phyloP scores from a whole-genome alignment of 371 early-diverging fungal genomes.

The Batkoa obscura region DNA sequence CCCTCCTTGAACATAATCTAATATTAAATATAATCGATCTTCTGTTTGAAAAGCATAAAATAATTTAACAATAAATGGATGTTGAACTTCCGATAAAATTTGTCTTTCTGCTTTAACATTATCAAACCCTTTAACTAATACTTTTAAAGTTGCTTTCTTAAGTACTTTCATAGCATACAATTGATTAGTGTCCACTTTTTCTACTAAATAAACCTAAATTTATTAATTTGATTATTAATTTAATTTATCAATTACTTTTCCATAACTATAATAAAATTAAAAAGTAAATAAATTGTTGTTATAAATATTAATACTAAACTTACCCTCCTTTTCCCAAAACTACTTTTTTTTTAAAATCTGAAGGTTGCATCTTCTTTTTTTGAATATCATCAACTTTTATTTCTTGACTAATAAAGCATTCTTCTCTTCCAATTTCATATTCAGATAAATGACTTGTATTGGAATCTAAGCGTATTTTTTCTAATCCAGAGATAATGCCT shows the following conservation, averaged over 20 bases:
- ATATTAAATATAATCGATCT: constrained; percentile 68
- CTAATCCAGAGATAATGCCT: too few relatives aligned
- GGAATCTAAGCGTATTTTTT: too few relatives aligned
- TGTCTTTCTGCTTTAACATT: constrained; percentile 54
- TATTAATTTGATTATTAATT: not conserved
- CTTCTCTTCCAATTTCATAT: too few relatives aligned
- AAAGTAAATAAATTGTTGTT: not conserved
- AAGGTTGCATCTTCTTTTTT: not conserved
- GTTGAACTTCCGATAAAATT: constrained; percentile 44
- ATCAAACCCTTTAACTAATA: constrained; percentile 46
- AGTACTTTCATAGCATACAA: constrained; percentile 88
- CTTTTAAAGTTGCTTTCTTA: constrained; percentile 60
- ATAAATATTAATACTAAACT: not conserved
- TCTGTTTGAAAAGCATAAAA: constrained; percentile 87
- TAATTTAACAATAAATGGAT: constrained; percentile 88
- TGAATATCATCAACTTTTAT: too few relatives aligned
- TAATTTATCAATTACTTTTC: not conserved
- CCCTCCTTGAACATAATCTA: constrained; percentile 98
- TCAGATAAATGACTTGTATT: too few relatives aligned
- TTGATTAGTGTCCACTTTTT: constrained; percentile 30
- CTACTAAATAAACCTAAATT: constrained; percentile 51
- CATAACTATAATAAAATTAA: not conserved
- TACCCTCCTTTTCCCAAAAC: constrained; percentile 2
- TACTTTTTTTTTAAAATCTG: not conserved
- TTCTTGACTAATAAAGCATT: too few relatives aligned